Percentiles rank a stretch among this genome's conserved stretches.
These are phyloP conservation scores for Martiniozyma asiatica DNA, from an alignment of 1,139 yeast genomes.

Conservation along the genomic window DNA sequence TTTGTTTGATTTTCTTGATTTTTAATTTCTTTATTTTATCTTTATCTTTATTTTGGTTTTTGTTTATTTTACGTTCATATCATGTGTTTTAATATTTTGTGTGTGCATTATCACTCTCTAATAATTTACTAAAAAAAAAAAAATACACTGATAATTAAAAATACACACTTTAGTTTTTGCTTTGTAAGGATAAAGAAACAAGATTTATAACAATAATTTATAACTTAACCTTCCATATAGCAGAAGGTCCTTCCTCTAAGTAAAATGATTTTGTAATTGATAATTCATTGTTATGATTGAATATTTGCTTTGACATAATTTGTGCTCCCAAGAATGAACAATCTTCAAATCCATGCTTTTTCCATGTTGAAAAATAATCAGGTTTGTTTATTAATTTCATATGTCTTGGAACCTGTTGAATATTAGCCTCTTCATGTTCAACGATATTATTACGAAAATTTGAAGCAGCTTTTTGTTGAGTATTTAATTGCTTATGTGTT, in stretches of 20 bases:
- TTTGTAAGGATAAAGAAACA: not conserved
- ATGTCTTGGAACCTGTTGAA: conserved; percentile 62
- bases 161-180: not conserved
- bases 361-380: conserved; percentile 95
- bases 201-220: conserved; percentile 4
- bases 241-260: conserved; percentile 69
- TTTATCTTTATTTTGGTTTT: too few relatives aligned
- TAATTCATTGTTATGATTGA: conserved; percentile 46
- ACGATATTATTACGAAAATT: conserved; percentile 21
- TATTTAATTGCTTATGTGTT: conserved; percentile 23
- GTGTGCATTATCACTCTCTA: too few relatives aligned
- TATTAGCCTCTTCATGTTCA: conserved; percentile 16
- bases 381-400: conserved; percentile 64
- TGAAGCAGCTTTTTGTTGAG: conserved; percentile 10
- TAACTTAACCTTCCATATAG: conserved; percentile 35
- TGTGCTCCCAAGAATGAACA: conserved; percentile 76
- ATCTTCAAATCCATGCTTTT: conserved; percentile 67
- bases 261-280: conserved; percentile 65
- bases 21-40: not conserved
- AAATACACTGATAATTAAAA: not conserved
- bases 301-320: conserved; percentile 77
- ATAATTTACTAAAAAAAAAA: too few relatives aligned
- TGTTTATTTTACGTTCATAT: too few relatives aligned
- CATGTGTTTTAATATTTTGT: not conserved
- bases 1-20: not conserved